A percentile compares a stretch with the other conserved stretches of the same genome.
These are phyloP conservation scores for Rhizopogon vesiculosus DNA, from an alignment of 768 basidiomycete species.

Conservation along the genomic window DNA sequence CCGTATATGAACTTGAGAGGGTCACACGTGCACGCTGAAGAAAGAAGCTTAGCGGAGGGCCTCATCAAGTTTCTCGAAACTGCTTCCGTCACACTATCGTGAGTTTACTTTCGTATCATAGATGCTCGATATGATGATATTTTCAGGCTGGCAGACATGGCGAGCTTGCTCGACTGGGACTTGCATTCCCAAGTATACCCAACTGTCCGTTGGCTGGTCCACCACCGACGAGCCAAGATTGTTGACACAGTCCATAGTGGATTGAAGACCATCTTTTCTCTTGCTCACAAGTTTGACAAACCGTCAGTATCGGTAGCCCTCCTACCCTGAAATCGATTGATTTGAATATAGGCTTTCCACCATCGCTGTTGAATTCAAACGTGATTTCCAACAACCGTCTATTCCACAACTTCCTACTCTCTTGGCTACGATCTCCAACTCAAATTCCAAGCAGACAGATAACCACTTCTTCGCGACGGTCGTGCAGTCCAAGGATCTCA, in stretches of 20 bases:
- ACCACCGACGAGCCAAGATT: constrained; percentile 84
- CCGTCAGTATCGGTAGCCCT: constrained; percentile 42
- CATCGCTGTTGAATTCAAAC: constrained; percentile 56
- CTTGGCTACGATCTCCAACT: constrained; percentile 69
- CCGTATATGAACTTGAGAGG: constrained; percentile 56
- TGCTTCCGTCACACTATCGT: constrained; percentile 75
- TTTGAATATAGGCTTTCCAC: constrained; percentile 22
- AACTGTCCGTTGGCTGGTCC: constrained; percentile 88
- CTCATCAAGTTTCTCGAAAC: constrained; percentile 72
- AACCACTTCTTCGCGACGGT: constrained; percentile 82
- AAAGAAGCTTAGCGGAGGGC: constrained; percentile 63
- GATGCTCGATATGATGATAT: not conserved
- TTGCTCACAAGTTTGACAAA: constrained; percentile 58
- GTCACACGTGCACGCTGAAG: constrained; percentile 58
- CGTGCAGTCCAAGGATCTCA: constrained; percentile 60
- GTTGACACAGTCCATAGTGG: constrained; percentile 80
- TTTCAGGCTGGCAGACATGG: constrained; percentile 71
- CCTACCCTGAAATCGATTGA: constrained; percentile 2
- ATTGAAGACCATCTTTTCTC: constrained; percentile 77
- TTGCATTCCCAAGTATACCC: constrained; percentile 80
- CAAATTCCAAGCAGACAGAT: constrained; percentile 55
- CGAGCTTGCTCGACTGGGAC: constrained; percentile 78
- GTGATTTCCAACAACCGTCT: constrained; percentile 50
- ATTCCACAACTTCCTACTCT: constrained; percentile 72
- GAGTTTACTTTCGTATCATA: constrained; percentile 24